These are phyloP conservation scores for Cicer yamashitae DNA, from an alignment of 306 rosid genomes.

Conservation along the genomic window DNA sequence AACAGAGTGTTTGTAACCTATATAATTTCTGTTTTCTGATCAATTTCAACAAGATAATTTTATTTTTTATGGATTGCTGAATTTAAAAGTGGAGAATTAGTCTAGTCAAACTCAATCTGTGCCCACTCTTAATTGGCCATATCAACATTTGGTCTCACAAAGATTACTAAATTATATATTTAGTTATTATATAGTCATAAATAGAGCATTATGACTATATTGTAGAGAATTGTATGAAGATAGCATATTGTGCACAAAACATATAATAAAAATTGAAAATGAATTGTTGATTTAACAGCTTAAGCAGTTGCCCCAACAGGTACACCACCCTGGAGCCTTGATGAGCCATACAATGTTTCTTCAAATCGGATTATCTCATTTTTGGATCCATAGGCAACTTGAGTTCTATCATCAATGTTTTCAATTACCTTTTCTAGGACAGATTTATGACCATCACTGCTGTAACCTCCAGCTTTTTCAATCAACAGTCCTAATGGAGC, in stretches of 20 bases:
- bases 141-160: too few relatives aligned
- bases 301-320: conserved; percentile 89
- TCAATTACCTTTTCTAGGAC: conserved; percentile 83
- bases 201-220: conserved; percentile 31
- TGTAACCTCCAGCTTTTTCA: conserved; percentile 95
- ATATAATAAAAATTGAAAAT: conserved; percentile 29
- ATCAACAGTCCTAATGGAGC: conserved; percentile 90
- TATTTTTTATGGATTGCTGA: too few relatives aligned
- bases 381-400: conserved; percentile 96
- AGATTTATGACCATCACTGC: conserved; percentile 86
- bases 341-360: conserved; percentile 92
- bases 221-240: conserved; percentile 36
- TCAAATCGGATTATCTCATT: conserved; percentile 92
- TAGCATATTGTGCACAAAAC: conserved; percentile 30
- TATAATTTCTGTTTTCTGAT: too few relatives aligned
- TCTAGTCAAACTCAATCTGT: background rate
- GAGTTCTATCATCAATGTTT: conserved; percentile 87
- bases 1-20: too few relatives aligned
- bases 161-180: conserved; percentile 20
- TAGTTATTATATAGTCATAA: conserved; percentile 29
- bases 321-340: conserved; percentile 88
- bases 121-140: background rate
- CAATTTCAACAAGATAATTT: too few relatives aligned
- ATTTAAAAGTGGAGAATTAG: too few relatives aligned
- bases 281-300: conserved; percentile 45